phyloP scores from a whole-genome alignment of 495 filamentous ascomycete species.

The Penicillium canariense region DNA sequence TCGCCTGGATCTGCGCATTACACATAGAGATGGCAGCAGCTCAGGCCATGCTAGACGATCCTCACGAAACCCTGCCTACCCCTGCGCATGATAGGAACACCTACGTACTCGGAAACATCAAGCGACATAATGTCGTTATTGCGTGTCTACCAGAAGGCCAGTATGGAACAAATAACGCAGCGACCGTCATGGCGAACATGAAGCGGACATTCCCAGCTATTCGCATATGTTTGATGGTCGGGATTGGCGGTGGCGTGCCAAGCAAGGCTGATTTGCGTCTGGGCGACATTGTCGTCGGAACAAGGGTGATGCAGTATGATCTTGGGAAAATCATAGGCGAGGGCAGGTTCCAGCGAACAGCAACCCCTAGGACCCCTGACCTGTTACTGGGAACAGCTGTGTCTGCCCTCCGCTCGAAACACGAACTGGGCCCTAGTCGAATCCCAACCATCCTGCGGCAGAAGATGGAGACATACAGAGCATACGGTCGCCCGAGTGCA shows the following conservation, averaged over 20 bases:
- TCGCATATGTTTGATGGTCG: conserved; percentile 33
- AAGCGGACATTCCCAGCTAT: conserved; percentile 25
- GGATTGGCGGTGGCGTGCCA: conserved; percentile 31
- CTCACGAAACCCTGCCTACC: conserved; percentile 19
- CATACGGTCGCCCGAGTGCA: conserved; percentile 10
- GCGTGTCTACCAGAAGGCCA: conserved; percentile 36
- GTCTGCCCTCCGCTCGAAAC: conserved; percentile 21
- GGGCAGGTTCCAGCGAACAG: conserved; percentile 17
- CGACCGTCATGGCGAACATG: conserved; percentile 21
- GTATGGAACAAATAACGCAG: conserved; percentile 24
- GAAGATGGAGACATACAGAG: conserved; percentile 11
- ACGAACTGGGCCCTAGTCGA: conserved; percentile 15
- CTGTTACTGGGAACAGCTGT: conserved; percentile 16
- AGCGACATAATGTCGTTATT: conserved; percentile 45
- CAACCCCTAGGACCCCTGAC: conserved; percentile 6
- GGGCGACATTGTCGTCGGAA: conserved; percentile 32
- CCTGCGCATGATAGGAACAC: conserved; percentile 25
- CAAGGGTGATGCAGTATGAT: conserved; percentile 44
- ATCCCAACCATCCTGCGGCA: conserved; percentile 23
- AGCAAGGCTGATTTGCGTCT: conserved; percentile 28
- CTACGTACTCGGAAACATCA: conserved; percentile 32
- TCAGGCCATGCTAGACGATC: conserved; percentile 29
- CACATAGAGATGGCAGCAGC: conserved; percentile 36
- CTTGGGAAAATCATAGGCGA: conserved; percentile 32
- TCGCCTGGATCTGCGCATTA: conserved; percentile 40